A percentile compares a stretch with the other conserved stretches of the same genome.
Evolutionary conservation across 2,329 filamentous ascomycete genomes (phyloP).

Genomic region (Fusarium sp.): DNA sequence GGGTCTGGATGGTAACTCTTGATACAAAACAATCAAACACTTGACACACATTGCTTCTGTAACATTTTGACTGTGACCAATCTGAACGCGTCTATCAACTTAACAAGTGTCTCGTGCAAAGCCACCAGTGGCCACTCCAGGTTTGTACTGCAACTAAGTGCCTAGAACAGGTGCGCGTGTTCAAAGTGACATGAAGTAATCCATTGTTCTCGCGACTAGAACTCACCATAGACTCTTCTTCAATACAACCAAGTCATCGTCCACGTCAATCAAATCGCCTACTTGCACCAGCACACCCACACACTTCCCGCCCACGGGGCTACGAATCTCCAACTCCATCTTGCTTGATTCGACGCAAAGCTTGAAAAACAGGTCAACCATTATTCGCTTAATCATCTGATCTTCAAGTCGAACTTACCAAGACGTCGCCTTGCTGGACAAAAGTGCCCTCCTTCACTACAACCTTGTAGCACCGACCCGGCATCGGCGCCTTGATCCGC

Average conservation of each 20-base stretch:
- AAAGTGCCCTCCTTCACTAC: conserved; percentile 45
- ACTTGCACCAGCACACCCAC: conserved; percentile 45
- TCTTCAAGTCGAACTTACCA: conserved; percentile 42
- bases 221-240: conserved; percentile 2
- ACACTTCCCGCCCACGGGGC: conserved; percentile 48
- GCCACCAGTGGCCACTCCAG: neutral
- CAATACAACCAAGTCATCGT: conserved; percentile 48
- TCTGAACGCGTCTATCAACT: neutral
- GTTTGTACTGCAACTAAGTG: neutral
- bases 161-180: neutral
- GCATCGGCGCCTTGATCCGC: conserved; percentile 52
- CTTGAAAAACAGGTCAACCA: conserved; percentile 29
- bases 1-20: neutral
- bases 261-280: conserved; percentile 51
- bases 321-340: conserved; percentile 57
- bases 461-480: conserved; percentile 55
- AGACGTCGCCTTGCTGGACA: conserved; percentile 49
- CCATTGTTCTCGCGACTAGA: neutral
- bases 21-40: conserved; percentile 12
- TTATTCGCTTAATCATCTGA: neutral
- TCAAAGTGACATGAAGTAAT: neutral
- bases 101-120: neutral
- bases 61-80: neutral
- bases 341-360: conserved; percentile 56
- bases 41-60: neutral